Conservation (phyloP, 2,329 filamentous ascomycete species). For the Penicillium sp. region DNA sequence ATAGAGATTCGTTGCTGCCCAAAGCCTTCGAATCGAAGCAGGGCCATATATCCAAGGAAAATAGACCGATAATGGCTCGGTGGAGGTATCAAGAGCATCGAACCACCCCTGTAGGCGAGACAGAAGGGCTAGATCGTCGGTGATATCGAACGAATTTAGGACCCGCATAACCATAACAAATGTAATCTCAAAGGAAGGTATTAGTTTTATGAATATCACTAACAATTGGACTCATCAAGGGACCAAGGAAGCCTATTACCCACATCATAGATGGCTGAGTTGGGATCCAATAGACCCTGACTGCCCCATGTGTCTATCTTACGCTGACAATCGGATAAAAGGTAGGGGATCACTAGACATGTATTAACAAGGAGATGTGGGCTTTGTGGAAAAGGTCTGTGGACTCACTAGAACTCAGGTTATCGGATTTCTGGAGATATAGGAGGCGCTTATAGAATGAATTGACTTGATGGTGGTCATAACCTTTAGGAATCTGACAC, state of each 20-base stretch:
- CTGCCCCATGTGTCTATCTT: conserved; percentile 2
- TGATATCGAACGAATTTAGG: conserved; percentile 6
- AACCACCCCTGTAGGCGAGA: conserved; percentile 5
- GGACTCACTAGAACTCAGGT: neutral
- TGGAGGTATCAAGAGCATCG: conserved; percentile 4
- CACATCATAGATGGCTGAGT: conserved; percentile 9
- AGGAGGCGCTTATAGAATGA: neutral
- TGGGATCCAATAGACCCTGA: conserved; percentile 2
- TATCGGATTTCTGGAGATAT: neutral
- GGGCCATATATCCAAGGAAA: neutral
- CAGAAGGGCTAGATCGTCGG: neutral
- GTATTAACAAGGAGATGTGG: neutral
- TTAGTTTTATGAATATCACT: neutral
- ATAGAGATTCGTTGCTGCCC: neutral
- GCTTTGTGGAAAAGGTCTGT: neutral
- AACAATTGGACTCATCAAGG: neutral
- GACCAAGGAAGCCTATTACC: neutral
- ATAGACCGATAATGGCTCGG: neutral
- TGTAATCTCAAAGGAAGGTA: neutral
- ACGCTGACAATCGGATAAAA: conserved; percentile 4
- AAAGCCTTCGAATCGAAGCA: neutral
- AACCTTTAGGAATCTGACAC: neutral
- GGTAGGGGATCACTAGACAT: conserved; percentile 4
- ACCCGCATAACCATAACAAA: conserved; percentile 7
- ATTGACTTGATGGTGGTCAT: neutral